Evolutionary conservation across 2,329 filamentous ascomycete species (phyloP), one percentile per base, ranked within the genome.

Genomic region (Aspergillus pseudoviridinutans): DNA sequence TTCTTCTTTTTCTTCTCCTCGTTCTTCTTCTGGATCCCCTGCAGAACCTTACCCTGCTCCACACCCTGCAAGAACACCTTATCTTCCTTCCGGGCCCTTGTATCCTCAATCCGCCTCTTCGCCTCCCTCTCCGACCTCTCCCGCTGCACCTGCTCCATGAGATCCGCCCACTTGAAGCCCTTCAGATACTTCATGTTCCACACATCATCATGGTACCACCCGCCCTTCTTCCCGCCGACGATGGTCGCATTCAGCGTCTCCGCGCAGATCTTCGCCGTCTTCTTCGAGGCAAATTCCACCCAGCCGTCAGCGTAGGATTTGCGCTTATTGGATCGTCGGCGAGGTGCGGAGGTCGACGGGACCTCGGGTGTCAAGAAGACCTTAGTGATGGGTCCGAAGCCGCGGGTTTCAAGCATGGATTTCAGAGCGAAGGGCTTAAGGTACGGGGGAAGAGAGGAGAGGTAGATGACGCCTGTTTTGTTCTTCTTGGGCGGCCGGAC

Each of bases 391-490:
- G 76, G 76, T 0, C 61, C 65, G 55, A 79, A 79, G 1, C 74
- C 73, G 6, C 77, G 72, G 9, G 73, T 66, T 42, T 72, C 64
- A 3, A 79, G 66, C 7, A 79, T 65, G 4, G 68, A 71, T 56
- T 78, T 78, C n/a, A 79, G 64, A 0, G 76, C 75, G 50, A 70
- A 76, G n/a, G 77, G 77, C 60, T 78, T 78, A n/a, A 79, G 70
- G 55, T 79, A 78, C 27, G 78, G 78, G 3, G 78, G 78, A 1
- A 79, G 64, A 1, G 77, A 78, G 27, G 76, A 77, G 28, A 79
- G 66, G 57, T 79, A 79, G 46, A 79, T 64, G 3, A 79, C 76
- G 35, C 77, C 77, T 0, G 72, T 70, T 60, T 77, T 77, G 46
- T 74, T 60, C 41, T 67, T 68, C 54, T 64, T 67, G 46, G 62